These are phyloP conservation scores for Psilocybe cubensis DNA, from an alignment of 768 basidiomycete genomes.

Conservation along the genomic window DNA sequence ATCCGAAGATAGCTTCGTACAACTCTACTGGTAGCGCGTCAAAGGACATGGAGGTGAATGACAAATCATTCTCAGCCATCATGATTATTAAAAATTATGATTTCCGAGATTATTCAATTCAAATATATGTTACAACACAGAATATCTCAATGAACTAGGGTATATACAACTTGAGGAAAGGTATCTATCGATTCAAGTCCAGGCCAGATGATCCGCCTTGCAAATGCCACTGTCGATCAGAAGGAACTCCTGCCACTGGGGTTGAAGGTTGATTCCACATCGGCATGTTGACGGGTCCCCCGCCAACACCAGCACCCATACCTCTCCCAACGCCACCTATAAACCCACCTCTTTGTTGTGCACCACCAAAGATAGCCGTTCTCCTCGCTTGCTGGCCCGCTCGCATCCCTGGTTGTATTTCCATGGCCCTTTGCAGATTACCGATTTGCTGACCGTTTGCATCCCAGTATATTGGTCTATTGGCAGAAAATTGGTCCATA, in stretches of 20 bases:
- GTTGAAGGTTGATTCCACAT: constrained; percentile 46
- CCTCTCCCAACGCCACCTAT: constrained; percentile 32
- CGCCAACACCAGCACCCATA: constrained; percentile 26
- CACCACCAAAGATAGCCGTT: constrained; percentile 60
- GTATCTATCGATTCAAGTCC: constrained; percentile 21
- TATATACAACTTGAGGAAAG: constrained; percentile 9
- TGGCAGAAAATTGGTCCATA: constrained; percentile 13
- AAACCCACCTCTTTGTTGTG: constrained; percentile 40
- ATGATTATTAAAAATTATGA: not conserved
- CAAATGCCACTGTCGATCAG: constrained; percentile 49
- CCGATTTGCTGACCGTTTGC: constrained; percentile 32
- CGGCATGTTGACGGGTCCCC: constrained; percentile 30
- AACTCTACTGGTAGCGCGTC: constrained; percentile 65
- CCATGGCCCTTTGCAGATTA: constrained; percentile 49
- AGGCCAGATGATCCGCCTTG: constrained; percentile 24
- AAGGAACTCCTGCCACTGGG: constrained; percentile 37
- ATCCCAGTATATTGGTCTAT: constrained; percentile 34
- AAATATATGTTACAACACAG: not conserved
- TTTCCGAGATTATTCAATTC: not conserved
- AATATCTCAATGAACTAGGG: not conserved
- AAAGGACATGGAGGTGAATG: constrained; percentile 27
- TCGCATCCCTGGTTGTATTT: constrained; percentile 54
- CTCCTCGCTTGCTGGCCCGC: constrained; percentile 56
- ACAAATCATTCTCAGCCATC: not conserved
- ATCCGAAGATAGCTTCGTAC: constrained; percentile 58